These are phyloP conservation scores for Coemansia sp. DNA, from an alignment of 192 early-diverging fungal genomes.

Conservation along the genomic window DNA sequence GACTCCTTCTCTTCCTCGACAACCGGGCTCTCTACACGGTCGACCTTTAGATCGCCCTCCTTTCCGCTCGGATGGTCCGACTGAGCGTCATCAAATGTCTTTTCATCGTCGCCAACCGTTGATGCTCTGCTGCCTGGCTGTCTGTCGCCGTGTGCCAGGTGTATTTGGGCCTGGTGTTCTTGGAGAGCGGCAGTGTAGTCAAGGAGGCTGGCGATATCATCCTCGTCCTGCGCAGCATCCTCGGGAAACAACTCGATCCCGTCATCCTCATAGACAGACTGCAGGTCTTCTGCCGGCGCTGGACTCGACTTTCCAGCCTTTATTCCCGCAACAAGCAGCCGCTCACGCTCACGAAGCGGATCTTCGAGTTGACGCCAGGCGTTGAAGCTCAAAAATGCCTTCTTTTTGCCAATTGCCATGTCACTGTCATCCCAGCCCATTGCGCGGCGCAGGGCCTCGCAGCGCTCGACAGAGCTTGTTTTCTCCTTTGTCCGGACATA, in stretches of 20 bases:
- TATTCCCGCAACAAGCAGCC: constrained; percentile 53
- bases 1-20: constrained; percentile 60
- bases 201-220: constrained; percentile 47
- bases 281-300: constrained; percentile 45
- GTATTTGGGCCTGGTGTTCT: constrained; percentile 37
- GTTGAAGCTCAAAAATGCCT: constrained; percentile 74
- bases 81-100: constrained; percentile 40
- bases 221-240: constrained; percentile 35
- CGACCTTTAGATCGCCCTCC: constrained; percentile 48
- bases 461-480: constrained; percentile 44
- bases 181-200: constrained; percentile 51
- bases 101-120: constrained; percentile 42
- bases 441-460: constrained; percentile 56
- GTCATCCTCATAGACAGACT: constrained; percentile 55
- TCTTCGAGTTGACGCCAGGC: constrained; percentile 88
- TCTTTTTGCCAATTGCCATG: constrained; percentile 63
- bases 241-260: constrained; percentile 47
- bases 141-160: constrained; percentile 15
- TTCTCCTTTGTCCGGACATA: constrained; percentile 58
- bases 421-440: constrained; percentile 64
- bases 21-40: constrained; percentile 17
- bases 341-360: constrained; percentile 71
- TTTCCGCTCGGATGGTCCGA: constrained; percentile 30
- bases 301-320: constrained; percentile 27
- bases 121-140: constrained; percentile 16